Evolutionary conservation across 2,329 filamentous ascomycete species (phyloP).

Genomic region (Endothia cerciana): DNA sequence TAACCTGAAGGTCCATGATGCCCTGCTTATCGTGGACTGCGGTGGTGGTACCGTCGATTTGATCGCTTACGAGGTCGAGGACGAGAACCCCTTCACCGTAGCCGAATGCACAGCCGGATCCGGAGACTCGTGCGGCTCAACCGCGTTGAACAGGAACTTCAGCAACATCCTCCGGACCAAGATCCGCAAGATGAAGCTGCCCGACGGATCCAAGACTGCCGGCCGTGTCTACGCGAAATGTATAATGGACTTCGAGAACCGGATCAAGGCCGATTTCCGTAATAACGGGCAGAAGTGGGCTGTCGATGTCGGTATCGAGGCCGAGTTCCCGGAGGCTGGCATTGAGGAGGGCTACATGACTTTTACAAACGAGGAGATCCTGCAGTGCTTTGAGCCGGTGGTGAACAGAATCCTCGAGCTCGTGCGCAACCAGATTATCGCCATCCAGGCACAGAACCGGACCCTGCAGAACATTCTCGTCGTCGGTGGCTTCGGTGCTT

Average conservation of each 20-base stretch:
- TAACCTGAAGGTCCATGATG: constrained; percentile 97
- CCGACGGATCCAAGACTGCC: constrained; percentile 95
- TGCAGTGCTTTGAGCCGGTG: constrained; percentile 98
- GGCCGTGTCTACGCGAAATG: constrained; percentile 98
- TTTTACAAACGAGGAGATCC: constrained; percentile 98
- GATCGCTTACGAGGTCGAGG: constrained; percentile 98
- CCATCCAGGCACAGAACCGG: constrained; percentile 96
- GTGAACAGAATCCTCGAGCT: constrained; percentile 96
- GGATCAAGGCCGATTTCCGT: constrained; percentile 99
- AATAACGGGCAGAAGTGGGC: constrained; percentile 99
- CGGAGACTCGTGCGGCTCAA: constrained; percentile 97
- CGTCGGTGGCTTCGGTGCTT: constrained; percentile 96
- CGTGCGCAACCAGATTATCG: constrained; percentile 97
- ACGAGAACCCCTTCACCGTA: constrained; percentile 95
- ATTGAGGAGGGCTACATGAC: constrained; percentile 99
- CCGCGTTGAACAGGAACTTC: constrained; percentile 95
- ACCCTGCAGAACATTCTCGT: constrained; percentile 94
- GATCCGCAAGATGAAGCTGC: constrained; percentile 98
- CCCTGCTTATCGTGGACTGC: constrained; percentile 97
- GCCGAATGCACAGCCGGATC: constrained; percentile 97
- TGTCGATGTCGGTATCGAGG: constrained; percentile 97
- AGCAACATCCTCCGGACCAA: constrained; percentile 97
- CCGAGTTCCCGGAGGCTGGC: constrained; percentile 94
- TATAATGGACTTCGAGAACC: constrained; percentile 99
- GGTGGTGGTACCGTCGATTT: constrained; percentile 98